Conservation (phyloP, 2,329 filamentous ascomycete genomes). For the Tolypocladium paradoxum region DNA sequence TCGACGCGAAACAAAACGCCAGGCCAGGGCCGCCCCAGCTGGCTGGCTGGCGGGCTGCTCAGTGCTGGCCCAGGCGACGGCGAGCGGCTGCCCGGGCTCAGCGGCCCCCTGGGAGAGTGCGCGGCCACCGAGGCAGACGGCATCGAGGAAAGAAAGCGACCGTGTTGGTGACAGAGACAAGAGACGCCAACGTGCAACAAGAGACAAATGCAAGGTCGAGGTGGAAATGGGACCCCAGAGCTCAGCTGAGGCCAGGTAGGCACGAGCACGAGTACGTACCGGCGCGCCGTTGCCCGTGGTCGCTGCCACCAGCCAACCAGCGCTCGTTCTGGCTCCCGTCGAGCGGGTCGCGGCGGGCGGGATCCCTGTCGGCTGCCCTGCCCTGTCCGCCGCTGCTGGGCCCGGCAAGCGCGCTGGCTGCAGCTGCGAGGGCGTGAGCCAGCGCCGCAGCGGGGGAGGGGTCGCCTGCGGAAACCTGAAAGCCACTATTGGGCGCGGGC, state of each 20-base stretch:
- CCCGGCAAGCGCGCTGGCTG: neutral
- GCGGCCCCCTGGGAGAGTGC: neutral
- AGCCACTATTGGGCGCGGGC: no score
- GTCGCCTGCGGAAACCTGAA: neutral
- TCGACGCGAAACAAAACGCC: neutral
- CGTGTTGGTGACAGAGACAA: neutral
- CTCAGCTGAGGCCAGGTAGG: neutral
- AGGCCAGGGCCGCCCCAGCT: neutral
- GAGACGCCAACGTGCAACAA: neutral
- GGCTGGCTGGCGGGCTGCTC: no score
- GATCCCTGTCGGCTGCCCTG: neutral
- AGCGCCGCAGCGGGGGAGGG: neutral
- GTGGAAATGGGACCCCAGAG: neutral
- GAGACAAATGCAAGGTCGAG: neutral
- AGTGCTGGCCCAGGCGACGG: neutral
- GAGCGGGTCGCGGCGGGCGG: neutral
- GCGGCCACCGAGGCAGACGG: neutral
- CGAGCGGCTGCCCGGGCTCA: neutral
- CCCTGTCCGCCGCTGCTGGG: no score
- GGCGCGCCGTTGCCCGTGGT: neutral
- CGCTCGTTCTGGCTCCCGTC: neutral
- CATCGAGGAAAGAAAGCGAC: neutral
- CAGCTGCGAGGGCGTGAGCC: neutral
- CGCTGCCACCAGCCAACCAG: neutral
- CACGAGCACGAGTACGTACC: no score